Evolutionary conservation across 1,284 basidiomycete species (phyloP), one percentile per base, ranked within the genome.

Genomic region (Trichosporon sp.): DNA sequence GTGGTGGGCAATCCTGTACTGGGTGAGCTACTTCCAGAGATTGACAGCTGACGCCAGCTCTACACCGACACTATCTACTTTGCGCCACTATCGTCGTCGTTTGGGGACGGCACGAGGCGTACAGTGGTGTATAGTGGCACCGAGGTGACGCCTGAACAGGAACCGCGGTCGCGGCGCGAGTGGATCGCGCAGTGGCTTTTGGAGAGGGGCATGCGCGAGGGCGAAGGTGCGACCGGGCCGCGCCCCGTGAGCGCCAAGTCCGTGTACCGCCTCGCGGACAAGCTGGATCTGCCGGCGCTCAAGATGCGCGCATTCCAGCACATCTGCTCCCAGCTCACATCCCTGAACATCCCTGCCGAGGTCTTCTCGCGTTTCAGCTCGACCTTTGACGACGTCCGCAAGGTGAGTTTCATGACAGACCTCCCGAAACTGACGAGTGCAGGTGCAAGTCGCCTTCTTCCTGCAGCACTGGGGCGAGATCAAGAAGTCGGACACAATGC

Each of bases 161-260:
- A 72, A 26, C 70, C 71, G 0, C 70, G 69, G 16, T 74, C 71
- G 11, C 76, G 81, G 10, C 70, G 73, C 35, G 76, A 80, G 26
- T 84, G 82, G 82, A 80, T 83, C 46, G 70, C 71, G 19, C 69
- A 74, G 46, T 84, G 83, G 83, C 75, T 78, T 65, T 65, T 70
- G 7, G 78, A 81, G 59, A 77, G 78, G 56, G 72, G 73, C 63
- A 76, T 78, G 35, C 68, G 56, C 21, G 16, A 56, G 21, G 16
- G 32, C 54, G 66, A 43, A 35, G 14, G 54, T 7, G 66, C 21
- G 6, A 68, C 87, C 14, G 86, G 88, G 51, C 91, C 91, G 0
- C 85, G 87, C n/a, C 93, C 93, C 0, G 92, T 92, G 77, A 92
- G 91, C 26, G 92, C 93, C 10, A 95, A 95, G 83, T 91, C 93